Conservation (phyloP, 257 asterid genomes). For the Fraxinus americana region DNA sequence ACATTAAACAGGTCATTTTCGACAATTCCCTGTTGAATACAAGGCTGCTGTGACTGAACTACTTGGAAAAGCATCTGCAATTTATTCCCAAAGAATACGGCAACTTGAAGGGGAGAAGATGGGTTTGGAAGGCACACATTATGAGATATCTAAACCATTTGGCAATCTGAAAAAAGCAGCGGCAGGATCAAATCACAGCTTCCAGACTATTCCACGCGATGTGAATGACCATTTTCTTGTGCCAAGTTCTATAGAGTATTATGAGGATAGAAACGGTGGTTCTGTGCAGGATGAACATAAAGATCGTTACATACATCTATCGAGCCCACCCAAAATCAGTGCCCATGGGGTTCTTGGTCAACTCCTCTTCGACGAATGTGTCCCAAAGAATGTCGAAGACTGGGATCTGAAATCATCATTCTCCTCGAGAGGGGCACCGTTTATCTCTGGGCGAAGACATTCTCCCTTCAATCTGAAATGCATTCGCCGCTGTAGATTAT, state of each 20-base stretch:
- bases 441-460: constrained; percentile 42
- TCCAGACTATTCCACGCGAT: constrained; percentile 51
- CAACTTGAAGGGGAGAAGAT: constrained; percentile 79
- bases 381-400: constrained; percentile 76
- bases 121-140: constrained; percentile 57
- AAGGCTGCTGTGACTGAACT: constrained; percentile 62
- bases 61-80: constrained; percentile 55
- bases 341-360: constrained; percentile 90
- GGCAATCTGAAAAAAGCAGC: constrained; percentile 64
- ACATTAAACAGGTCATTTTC: constrained; percentile 59
- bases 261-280: constrained; percentile 57
- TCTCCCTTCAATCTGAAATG: constrained; percentile 82
- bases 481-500: constrained; percentile 83
- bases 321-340: constrained; percentile 56
- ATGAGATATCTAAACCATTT: constrained; percentile 52
- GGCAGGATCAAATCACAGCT: constrained; percentile 52
- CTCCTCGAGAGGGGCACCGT: constrained; percentile 24
- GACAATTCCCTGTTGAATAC: constrained; percentile 67
- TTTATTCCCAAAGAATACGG: constrained; percentile 62
- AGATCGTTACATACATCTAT: constrained; percentile 50
- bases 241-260: constrained; percentile 65
- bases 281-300: constrained; percentile 57
- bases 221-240: constrained; percentile 49
- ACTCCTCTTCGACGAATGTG: constrained; percentile 74
- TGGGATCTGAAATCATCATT: constrained; percentile 72